Conservation (phyloP, 306 rosid species). For the Vigna radiata region DNA sequence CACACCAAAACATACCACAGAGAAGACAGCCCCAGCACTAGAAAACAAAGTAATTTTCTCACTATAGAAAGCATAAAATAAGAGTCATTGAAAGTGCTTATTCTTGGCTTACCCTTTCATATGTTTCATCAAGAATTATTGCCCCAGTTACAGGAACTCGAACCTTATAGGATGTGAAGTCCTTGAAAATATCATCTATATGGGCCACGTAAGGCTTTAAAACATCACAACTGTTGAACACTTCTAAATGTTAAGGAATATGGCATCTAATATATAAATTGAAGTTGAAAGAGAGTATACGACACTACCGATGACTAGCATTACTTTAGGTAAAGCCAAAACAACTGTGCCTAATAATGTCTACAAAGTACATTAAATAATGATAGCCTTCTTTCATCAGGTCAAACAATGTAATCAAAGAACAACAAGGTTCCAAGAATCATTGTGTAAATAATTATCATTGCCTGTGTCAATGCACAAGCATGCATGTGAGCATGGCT, state of each 20-base stretch:
- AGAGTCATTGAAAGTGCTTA: conserved; percentile 7
- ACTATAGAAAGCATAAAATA: conserved; percentile 11
- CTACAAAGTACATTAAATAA: conserved; percentile 17
- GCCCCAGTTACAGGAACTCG: conserved; percentile 99
- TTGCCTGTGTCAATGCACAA: conserved; percentile 18
- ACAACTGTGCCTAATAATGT: conserved; percentile 3
- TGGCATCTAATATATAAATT: conserved; percentile 12
- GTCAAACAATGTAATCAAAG: conserved; percentile 7
- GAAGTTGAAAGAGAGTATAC: neutral
- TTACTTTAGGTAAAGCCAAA: conserved; percentile 1
- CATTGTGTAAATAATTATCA: conserved; percentile 4
- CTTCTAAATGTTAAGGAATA: conserved; percentile 72
- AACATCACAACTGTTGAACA: conserved; percentile 93
- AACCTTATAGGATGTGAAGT: conserved; percentile 96
- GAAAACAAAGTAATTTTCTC: conserved; percentile 14
- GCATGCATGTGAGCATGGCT: conserved; percentile 8
- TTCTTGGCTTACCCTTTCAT: conserved; percentile 78
- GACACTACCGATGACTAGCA: neutral
- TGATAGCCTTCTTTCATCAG: neutral
- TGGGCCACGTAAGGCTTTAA: conserved; percentile 95
- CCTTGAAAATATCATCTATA: conserved; percentile 94
- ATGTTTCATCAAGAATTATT: conserved; percentile 95
- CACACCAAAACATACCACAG: conserved; percentile 12
- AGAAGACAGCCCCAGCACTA: conserved; percentile 14
- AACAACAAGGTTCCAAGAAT: conserved; percentile 5